A percentile compares a stretch with the other conserved stretches of the same genome.
Conservation (phyloP, 1,284 basidiomycete species). For the Cryptococcus deneoformans region DNA sequence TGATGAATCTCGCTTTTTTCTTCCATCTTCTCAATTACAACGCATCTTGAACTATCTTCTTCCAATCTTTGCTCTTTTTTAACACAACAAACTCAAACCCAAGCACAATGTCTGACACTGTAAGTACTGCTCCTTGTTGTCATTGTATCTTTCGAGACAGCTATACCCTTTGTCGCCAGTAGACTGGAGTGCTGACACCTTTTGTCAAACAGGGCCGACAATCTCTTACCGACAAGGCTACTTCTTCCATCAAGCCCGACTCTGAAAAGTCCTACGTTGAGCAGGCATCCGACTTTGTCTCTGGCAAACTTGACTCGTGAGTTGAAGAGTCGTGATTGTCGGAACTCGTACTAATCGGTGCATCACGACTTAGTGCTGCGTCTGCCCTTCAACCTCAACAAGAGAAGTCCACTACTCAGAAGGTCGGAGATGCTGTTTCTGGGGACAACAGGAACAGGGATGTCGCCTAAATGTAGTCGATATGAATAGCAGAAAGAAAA, state of each 20-base stretch:
- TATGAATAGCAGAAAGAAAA: too few species aligned
- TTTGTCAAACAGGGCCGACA: constrained; percentile 33
- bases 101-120: constrained; percentile 25
- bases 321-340: background rate
- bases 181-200: background rate
- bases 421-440: constrained; percentile 42
- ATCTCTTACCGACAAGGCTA: constrained; percentile 43
- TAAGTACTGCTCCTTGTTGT: constrained; percentile 6
- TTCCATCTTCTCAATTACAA: too few species aligned
- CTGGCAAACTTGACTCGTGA: constrained; percentile 37
- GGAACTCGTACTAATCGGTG: background rate
- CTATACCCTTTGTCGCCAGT: background rate
- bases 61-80: too few species aligned
- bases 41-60: too few species aligned
- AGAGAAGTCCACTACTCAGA: constrained; percentile 47
- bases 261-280: constrained; percentile 46
- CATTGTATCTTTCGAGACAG: too few species aligned
- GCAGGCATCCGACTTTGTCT: constrained; percentile 42
- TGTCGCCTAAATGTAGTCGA: constrained; percentile 15
- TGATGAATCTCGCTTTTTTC: too few species aligned
- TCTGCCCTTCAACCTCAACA: constrained; percentile 38
- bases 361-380: constrained; percentile 19
- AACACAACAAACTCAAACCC: background rate
- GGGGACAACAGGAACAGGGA: constrained; percentile 38
- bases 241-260: constrained; percentile 43